These are phyloP conservation scores for Xylaria sp. DNA, from an alignment of 2,329 filamentous ascomycete species.

Conservation along the genomic window DNA sequence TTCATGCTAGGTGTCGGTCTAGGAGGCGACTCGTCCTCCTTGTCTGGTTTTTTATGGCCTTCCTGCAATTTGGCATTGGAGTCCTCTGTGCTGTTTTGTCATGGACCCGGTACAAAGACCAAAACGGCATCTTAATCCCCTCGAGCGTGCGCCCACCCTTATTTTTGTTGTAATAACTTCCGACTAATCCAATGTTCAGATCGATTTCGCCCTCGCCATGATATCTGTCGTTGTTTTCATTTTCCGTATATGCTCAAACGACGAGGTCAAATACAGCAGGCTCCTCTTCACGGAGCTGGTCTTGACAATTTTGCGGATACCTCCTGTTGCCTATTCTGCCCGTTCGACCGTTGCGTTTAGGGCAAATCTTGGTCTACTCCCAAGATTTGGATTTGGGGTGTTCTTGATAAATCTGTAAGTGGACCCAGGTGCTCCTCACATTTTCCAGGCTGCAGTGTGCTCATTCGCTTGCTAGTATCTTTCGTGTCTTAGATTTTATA, in stretches of 20 bases:
- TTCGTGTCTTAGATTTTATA: constrained; percentile 47
- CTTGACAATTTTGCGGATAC: constrained; percentile 47
- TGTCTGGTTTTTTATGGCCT: constrained; percentile 48
- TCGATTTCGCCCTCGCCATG: constrained; percentile 48
- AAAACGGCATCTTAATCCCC: constrained; percentile 44
- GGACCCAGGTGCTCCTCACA: neutral
- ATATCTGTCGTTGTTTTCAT: constrained; percentile 45
- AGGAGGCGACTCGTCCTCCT: constrained; percentile 45
- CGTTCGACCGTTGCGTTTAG: constrained; percentile 44
- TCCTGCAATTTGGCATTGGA: constrained; percentile 49
- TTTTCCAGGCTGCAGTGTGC: constrained; percentile 7
- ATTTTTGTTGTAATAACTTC: neutral
- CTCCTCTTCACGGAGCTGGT: constrained; percentile 46
- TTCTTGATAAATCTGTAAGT: constrained; percentile 50
- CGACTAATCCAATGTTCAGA: constrained; percentile 41
- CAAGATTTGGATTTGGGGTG: constrained; percentile 48
- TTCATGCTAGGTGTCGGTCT: constrained; percentile 45
- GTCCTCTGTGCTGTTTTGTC: constrained; percentile 46
- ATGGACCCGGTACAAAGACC: constrained; percentile 47
- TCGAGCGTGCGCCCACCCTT: constrained; percentile 42
- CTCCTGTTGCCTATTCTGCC: constrained; percentile 47
- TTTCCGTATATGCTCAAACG: constrained; percentile 44
- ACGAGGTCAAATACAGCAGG: constrained; percentile 45
- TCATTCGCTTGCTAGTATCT: constrained; percentile 40
- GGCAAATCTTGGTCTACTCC: constrained; percentile 40